Evolutionary conservation across 129 eudicot species (phyloP), one percentile per base, ranked within the genome.

Genomic region (Flaveria sonorensis): DNA sequence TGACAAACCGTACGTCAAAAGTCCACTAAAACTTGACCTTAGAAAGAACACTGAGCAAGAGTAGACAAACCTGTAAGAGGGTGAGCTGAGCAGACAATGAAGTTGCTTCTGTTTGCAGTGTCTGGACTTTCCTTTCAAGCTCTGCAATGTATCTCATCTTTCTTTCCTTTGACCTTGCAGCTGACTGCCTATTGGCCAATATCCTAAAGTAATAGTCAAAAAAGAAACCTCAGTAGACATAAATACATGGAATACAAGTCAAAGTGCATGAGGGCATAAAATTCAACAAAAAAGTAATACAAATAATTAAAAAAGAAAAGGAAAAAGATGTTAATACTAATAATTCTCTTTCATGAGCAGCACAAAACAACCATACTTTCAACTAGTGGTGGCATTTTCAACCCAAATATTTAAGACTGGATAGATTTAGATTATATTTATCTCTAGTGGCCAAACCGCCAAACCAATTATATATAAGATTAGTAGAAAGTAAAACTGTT

Each of bases 91-190:
- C 88, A 67, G 96, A 86, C 77, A 92, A 73, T 20, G 92, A 78
- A 1, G 97, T 84, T 55, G 91, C 90, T 85, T 92, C 93, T 8
- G 93, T 92, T 86, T 89, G 93, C 70, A 92, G 76, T 3, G 92
- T 69, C 70, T 87, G 96, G 70, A 92, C 86, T 79, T 88, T 92
- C 82, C 97, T 87, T 78, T 92, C 96, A 15, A 92, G 96, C 83
- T 92, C 97, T 40, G 90, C 89, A 50, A 92, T 92, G 81, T 92
- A 92, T 79, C 97, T 86, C 97, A 92, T 92, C 81, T 92, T 92
- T 82, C 97, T 83, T 78, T 89, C 96, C 84, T 92, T 92, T 32
- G 97, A 92, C 83, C 96, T 84, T 30, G 97, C 97, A 47, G 97
- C 97, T 24, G 97, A 92, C 81, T 88, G 97, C 77, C 96, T 85